phyloP scores from a whole-genome alignment of 2,329 filamentous ascomycete species.

The Dothiorella sarmentorum region DNA sequence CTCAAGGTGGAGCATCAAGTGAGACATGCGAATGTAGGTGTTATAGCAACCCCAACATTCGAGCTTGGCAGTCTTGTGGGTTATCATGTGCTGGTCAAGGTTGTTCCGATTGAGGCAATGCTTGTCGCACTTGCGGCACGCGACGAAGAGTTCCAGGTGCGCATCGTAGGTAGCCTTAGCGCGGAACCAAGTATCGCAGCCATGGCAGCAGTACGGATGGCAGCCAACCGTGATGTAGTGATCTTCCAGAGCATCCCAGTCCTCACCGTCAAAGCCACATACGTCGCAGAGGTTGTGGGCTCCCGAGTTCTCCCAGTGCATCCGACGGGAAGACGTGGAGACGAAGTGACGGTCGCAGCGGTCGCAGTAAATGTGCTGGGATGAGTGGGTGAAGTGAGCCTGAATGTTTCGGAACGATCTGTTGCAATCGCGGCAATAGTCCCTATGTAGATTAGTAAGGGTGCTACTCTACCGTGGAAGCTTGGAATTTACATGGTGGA shows the following conservation, averaged over 20 bases:
- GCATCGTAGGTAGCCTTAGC: background rate
- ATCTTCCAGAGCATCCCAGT: background rate
- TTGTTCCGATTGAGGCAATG: background rate
- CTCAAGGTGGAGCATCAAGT: constrained; percentile 8
- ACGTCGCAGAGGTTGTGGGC: constrained; percentile 1
- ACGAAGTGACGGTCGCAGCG: background rate
- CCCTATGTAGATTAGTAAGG: background rate
- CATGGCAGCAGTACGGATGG: background rate
- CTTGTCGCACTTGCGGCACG: background rate
- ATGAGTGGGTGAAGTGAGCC: background rate
- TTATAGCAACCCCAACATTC: constrained; percentile 4
- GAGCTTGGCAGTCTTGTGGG: background rate
- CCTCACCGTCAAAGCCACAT: background rate
- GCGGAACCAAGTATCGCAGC: background rate
- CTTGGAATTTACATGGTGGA: background rate
- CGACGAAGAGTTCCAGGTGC: background rate
- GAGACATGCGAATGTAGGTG: background rate
- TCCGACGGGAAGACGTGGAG: background rate
- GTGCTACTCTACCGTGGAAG: background rate
- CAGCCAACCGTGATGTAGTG: background rate
- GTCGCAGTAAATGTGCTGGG: background rate
- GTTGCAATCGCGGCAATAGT: background rate
- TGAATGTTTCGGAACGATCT: background rate
- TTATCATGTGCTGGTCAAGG: background rate
- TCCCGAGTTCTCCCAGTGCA: background rate